phyloP scores from a whole-genome alignment of 345 rosid genomes.

The Eucalyptus fibrosa region DNA sequence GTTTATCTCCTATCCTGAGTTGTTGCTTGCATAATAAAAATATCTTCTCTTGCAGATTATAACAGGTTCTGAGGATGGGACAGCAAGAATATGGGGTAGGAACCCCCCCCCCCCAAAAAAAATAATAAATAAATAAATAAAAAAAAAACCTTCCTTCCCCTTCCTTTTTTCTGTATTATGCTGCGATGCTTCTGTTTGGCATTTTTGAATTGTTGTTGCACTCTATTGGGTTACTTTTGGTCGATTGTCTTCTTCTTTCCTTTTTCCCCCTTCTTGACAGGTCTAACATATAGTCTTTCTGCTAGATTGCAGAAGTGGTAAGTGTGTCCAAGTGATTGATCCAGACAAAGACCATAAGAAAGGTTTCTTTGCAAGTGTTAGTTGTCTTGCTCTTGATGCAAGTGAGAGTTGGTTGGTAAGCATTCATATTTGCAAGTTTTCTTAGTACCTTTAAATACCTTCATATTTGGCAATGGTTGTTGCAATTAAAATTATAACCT shows the following conservation, averaged over 20 bases:
- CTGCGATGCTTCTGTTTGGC: not conserved
- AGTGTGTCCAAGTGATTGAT: constrained; percentile 55
- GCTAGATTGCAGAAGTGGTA: constrained; percentile 88
- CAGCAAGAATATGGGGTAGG: constrained; percentile 93
- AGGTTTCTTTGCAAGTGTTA: constrained; percentile 27
- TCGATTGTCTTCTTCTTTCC: not conserved
- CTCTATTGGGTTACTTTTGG: not conserved
- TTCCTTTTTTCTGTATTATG: not conserved
- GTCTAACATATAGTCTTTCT: not conserved
- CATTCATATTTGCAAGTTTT: not conserved
- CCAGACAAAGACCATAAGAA: constrained; percentile 36
- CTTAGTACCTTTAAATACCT: not conserved
- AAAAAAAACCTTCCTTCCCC: not conserved
- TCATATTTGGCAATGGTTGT: not conserved
- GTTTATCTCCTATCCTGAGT: not conserved
- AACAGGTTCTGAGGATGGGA: constrained; percentile 98
- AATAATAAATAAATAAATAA: no score
- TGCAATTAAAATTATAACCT: not conserved
- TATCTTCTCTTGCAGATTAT: constrained; percentile 41
- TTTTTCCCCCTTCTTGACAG: not conserved
- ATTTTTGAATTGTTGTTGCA: not conserved
- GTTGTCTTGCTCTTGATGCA: constrained; percentile 84
- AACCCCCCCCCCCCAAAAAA: no score
- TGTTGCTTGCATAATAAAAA: not conserved
- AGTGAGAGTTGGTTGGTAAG: constrained; percentile 99